Percentiles rank a stretch among this genome's conserved stretches.
These are phyloP conservation scores for Cercis canadensis DNA, from an alignment of 306 rosid species.

Conservation along the genomic window DNA sequence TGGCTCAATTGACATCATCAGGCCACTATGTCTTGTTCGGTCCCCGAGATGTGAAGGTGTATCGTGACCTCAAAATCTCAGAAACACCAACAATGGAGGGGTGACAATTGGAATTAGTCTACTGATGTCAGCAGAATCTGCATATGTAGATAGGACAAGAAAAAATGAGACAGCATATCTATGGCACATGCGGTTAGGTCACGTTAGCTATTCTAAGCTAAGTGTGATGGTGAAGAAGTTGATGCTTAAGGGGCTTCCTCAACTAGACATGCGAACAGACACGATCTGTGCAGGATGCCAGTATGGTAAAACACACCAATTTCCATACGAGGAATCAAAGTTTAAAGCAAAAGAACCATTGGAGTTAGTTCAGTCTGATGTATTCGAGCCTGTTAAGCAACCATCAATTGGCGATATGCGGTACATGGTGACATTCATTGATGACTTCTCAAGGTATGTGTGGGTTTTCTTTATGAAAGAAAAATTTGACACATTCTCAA, in stretches of 20 bases:
- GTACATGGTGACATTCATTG: too few species aligned
- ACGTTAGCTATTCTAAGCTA: slow-evolving; percentile 18
- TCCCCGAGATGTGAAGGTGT: too few species aligned
- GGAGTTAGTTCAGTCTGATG: neutral
- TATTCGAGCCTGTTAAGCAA: neutral
- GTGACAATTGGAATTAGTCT: neutral
- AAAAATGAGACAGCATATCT: neutral
- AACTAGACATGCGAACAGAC: neutral
- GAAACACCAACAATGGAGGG: neutral
- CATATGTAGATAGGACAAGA: slow-evolving; percentile 8
- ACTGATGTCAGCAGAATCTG: neutral
- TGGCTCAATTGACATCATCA: too few species aligned
- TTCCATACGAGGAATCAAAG: neutral
- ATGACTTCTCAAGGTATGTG: neutral
- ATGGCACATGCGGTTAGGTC: slow-evolving; percentile 12
- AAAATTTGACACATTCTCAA: too few species aligned
- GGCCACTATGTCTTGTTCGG: too few species aligned
- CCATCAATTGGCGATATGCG: neutral
- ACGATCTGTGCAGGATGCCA: neutral
- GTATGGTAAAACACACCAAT: slow-evolving; percentile 16
- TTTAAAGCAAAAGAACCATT: neutral
- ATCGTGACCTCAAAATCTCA: neutral
- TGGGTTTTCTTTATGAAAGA: too few species aligned
- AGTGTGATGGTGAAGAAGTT: slow-evolving; percentile 4
- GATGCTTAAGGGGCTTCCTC: neutral